These are phyloP conservation scores for Zygotorulaspora mrakii DNA, from an alignment of 1,139 yeast genomes.

Conservation along the genomic window DNA sequence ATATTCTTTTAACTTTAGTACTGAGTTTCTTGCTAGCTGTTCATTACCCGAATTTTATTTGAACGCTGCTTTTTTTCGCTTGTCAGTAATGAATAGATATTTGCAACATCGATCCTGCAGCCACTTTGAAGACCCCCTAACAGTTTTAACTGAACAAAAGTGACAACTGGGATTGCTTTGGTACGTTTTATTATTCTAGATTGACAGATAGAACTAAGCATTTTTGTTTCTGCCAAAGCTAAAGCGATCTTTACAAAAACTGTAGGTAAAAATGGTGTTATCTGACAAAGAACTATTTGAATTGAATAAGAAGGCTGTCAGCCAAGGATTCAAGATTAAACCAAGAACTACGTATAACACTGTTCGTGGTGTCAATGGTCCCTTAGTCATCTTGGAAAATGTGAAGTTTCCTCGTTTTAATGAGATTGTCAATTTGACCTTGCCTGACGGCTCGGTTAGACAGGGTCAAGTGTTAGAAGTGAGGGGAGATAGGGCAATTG, in stretches of 20 bases:
- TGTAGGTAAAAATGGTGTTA: slow-evolving; percentile 23
- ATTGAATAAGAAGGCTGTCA: slow-evolving; percentile 85
- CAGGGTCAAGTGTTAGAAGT: slow-evolving; percentile 99
- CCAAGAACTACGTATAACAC: slow-evolving; percentile 93
- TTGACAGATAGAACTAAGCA: background rate
- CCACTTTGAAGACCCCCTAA: slow-evolving; percentile 14
- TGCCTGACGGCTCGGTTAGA: slow-evolving; percentile 90
- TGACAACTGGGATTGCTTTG: background rate
- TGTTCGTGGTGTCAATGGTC: slow-evolving; percentile 97
- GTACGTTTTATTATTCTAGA: background rate
- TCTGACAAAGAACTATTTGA: slow-evolving; percentile 49
- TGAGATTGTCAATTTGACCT: slow-evolving; percentile 92
- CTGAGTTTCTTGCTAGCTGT: no score
- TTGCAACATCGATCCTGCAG: slow-evolving; percentile 13
- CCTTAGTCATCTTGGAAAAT: slow-evolving; percentile 90
- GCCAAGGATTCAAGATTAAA: slow-evolving; percentile 83
- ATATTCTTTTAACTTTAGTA: no score
- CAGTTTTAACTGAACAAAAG: background rate
- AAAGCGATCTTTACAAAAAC: slow-evolving; percentile 2
- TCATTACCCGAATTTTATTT: slow-evolving; percentile 11
- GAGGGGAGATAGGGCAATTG: slow-evolving; percentile 94
- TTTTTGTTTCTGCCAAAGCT: slow-evolving; percentile 3
- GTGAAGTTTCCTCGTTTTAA: slow-evolving; percentile 95
- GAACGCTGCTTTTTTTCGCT: slow-evolving; percentile 5
- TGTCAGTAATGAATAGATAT: slow-evolving; percentile 1